phyloP scores from a whole-genome alignment of 345 rosid genomes.

The Populus simonii region DNA sequence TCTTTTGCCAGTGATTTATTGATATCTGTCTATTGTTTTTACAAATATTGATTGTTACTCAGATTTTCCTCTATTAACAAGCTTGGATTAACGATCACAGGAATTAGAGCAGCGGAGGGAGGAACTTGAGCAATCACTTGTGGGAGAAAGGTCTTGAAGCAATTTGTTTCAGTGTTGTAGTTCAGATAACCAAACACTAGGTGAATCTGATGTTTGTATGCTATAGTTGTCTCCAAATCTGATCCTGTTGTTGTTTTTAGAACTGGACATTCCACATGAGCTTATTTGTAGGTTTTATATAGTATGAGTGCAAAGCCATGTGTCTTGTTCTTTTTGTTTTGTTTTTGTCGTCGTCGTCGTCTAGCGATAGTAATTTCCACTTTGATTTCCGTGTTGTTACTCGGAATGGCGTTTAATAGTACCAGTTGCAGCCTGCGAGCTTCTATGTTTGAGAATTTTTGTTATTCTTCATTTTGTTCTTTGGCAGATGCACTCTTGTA shows the following conservation, averaged over 20 bases:
- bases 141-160: conserved; percentile 45
- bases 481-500: neutral
- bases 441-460: neutral
- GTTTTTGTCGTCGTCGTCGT: neutral
- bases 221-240: neutral
- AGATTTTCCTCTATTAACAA: neutral
- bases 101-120: conserved; percentile 74
- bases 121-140: conserved; percentile 81
- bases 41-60: neutral
- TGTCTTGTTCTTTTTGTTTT: neutral
- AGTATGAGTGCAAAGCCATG: neutral
- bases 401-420: neutral
- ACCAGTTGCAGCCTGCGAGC: neutral
- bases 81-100: conserved; percentile 33
- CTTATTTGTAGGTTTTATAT: neutral
- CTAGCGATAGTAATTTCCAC: neutral
- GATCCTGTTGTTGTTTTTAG: neutral
- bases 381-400: neutral
- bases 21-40: neutral
- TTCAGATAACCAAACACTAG: neutral
- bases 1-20: neutral
- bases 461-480: neutral
- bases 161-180: neutral
- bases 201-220: conserved; percentile 4
- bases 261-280: neutral